Evolutionary conservation across 2,329 filamentous ascomycete species (phyloP).

Genomic region (Sarocladium brachiariae): DNA sequence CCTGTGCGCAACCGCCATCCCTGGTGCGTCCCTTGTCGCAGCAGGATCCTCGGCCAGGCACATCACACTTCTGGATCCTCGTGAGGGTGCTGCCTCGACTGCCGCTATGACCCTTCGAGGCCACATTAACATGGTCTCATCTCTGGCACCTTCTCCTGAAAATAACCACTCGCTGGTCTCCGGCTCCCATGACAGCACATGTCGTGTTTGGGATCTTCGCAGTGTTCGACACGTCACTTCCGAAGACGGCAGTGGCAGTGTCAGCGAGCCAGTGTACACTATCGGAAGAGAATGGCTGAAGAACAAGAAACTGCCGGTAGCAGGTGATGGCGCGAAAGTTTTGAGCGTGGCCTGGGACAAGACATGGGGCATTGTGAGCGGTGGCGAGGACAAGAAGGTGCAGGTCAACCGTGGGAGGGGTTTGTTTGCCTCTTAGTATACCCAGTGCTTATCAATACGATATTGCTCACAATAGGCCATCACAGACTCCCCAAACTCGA

Average conservation of each 20-base stretch:
- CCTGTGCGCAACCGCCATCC: slow-evolving; percentile 69
- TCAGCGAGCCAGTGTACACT: slow-evolving; percentile 68
- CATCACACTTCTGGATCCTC: slow-evolving; percentile 88
- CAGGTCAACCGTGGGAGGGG: slow-evolving; percentile 75
- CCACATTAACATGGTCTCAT: slow-evolving; percentile 67
- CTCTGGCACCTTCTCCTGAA: slow-evolving; percentile 44
- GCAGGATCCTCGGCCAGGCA: slow-evolving; percentile 80
- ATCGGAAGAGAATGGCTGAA: slow-evolving; percentile 69
- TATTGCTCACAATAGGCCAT: background rate
- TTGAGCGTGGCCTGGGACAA: slow-evolving; percentile 83
- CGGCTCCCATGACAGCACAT: slow-evolving; percentile 87
- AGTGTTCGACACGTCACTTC: slow-evolving; percentile 54
- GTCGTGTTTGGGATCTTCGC: slow-evolving; percentile 88
- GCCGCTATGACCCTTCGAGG: slow-evolving; percentile 87
- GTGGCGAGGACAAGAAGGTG: slow-evolving; percentile 86
- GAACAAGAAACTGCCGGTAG: slow-evolving; percentile 52
- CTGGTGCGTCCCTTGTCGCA: slow-evolving; percentile 54
- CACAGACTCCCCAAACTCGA: background rate
- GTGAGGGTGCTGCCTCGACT: slow-evolving; percentile 67
- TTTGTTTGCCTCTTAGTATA: slow-evolving; percentile 31
- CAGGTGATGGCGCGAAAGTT: slow-evolving; percentile 83
- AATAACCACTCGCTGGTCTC: slow-evolving; percentile 81
- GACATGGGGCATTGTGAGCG: slow-evolving; percentile 82
- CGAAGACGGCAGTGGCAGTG: slow-evolving; percentile 53
- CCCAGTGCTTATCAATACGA: background rate